These are phyloP conservation scores for Meredithiella fracta DNA, from an alignment of 2,329 filamentous ascomycete species.

Conservation along the genomic window DNA sequence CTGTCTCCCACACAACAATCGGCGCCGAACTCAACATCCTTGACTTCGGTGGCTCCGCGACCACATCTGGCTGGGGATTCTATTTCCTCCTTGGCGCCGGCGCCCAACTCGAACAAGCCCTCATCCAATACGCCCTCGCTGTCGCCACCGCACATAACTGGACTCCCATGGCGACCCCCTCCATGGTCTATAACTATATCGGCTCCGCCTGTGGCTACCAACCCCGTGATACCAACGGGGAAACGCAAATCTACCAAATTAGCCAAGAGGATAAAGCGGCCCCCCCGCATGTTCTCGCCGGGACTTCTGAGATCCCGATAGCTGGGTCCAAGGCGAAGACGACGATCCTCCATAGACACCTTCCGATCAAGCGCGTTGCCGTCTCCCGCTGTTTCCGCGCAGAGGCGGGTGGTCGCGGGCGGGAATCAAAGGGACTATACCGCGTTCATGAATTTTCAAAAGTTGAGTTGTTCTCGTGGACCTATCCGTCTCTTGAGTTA, in stretches of 20 bases:
- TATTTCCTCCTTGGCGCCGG: slow-evolving; percentile 90
- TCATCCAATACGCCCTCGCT: slow-evolving; percentile 69
- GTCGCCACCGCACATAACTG: slow-evolving; percentile 60
- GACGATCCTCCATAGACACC: slow-evolving; percentile 43
- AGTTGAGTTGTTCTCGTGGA: slow-evolving; percentile 95
- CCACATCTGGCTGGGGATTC: slow-evolving; percentile 90
- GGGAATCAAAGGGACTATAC: slow-evolving; percentile 86
- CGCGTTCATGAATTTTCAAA: slow-evolving; percentile 98
- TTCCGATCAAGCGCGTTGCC: slow-evolving; percentile 68
- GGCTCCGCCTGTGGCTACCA: slow-evolving; percentile 86
- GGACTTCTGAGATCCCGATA: slow-evolving; percentile 87
- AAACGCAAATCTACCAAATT: slow-evolving; percentile 80
- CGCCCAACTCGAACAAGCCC: slow-evolving; percentile 83
- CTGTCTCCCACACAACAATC: slow-evolving; percentile 63
- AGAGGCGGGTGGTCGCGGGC: slow-evolving; percentile 78
- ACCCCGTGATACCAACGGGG: slow-evolving; percentile 74
- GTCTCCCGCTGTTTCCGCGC: slow-evolving; percentile 88
- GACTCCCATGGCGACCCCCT: slow-evolving; percentile 68
- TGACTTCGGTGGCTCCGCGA: slow-evolving; percentile 68
- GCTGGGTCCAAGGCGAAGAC: slow-evolving; percentile 74
- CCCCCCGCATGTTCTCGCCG: slow-evolving; percentile 61
- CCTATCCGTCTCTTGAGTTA: slow-evolving; percentile 32
- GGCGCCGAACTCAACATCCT: slow-evolving; percentile 75
- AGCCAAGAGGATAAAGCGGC: slow-evolving; percentile 19
- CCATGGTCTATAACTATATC: slow-evolving; percentile 81